Base-by-base conservation (phyloP, 768 basidiomycete genomes). In the Amanita subjunquillea region DNA sequence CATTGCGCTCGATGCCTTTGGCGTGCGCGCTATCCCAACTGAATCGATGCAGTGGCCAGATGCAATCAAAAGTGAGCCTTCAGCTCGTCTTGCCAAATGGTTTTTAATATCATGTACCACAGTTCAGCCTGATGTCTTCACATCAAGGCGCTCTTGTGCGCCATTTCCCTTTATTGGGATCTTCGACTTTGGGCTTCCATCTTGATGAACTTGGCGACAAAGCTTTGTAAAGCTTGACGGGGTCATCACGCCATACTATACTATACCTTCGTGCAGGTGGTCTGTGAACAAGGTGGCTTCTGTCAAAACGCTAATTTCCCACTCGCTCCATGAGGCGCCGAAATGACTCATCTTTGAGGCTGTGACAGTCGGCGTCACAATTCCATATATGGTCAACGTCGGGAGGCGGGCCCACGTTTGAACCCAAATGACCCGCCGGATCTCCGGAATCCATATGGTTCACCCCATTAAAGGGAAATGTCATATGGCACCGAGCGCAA, bases 371-470 rank as follows among this genome's bases (percentile, higher is more conserved):
- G 44, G 44, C 44, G 9, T 46, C 44, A 46, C 25, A 20, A 2
- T 27, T 46, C 44, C 44, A 46, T 15, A 46, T 46, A 46, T 29
- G 44, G 44, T 46, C 44, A 46, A 9, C 44, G 44, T 46, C 44
- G 44, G 44, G 44, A 4, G 44, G 23, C 44, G 30, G 23, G 4
- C 44, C 44, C 29, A 46, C 27, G 44, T 15, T 46, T 46, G 23
- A 27, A 12, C 23, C 44, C 44, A 27, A 45, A 46, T 46, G 44
- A 15, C 44, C 44, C 17, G 13, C 44, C 44, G 44, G 25, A 20
- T 27, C 17, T 30, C 44, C 44, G 30, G n/a, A 46, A 46, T 29
- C 29, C 5, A 6, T 10, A 12, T 20, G 10, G 10, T 22, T 22
- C 34, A 13, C 34, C 34, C 32, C 41, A 20, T 20, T 22, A 12